Evolutionary conservation across 352 stramenopile genomes (phyloP).

Genomic region (Phytophthora capsici): DNA sequence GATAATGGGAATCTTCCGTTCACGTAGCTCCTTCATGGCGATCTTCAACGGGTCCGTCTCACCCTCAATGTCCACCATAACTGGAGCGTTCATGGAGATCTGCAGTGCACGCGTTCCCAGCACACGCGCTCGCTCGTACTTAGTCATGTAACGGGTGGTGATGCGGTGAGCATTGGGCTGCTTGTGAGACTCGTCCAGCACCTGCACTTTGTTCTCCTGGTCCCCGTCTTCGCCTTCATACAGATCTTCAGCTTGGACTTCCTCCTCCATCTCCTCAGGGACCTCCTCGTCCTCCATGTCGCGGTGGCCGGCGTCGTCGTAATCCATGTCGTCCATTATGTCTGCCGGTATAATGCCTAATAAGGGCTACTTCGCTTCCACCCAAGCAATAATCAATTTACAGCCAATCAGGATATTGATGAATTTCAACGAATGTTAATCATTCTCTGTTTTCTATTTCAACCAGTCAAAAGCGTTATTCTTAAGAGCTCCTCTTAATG

Average conservation of each 20-base stretch:
- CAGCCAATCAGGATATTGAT: slow-evolving; percentile 20
- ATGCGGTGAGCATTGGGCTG: slow-evolving; percentile 91
- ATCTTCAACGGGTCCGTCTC: slow-evolving; percentile 99
- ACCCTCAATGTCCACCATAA: slow-evolving; percentile 97
- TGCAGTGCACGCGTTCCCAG: slow-evolving; percentile 98
- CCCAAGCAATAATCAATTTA: slow-evolving; percentile 21
- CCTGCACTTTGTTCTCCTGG: slow-evolving; percentile 73
- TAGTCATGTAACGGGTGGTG: slow-evolving; percentile 99
- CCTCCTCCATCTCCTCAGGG: slow-evolving; percentile 71
- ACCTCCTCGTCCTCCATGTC: slow-evolving; percentile 88
- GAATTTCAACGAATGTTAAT: slow-evolving; percentile 25
- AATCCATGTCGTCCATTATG: slow-evolving; percentile 88
- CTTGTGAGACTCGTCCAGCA: slow-evolving; percentile 88
- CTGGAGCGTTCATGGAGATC: slow-evolving; percentile 98
- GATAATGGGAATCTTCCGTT: slow-evolving; percentile 99
- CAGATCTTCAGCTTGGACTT: slow-evolving; percentile 76
- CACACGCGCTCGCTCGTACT: slow-evolving; percentile 99
- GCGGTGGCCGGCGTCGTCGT: slow-evolving; percentile 77
- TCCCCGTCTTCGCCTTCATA: slow-evolving; percentile 69
- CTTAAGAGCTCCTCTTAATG: slow-evolving; percentile 39
- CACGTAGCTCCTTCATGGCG: slow-evolving; percentile 98
- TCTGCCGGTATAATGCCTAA: neutral
- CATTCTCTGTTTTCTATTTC: slow-evolving; percentile 16
- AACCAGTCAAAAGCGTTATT: slow-evolving; percentile 8
- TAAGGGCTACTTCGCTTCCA: slow-evolving; percentile 24